phyloP scores from a whole-genome alignment of 768 basidiomycete species.

The Myochromella boudieri region DNA sequence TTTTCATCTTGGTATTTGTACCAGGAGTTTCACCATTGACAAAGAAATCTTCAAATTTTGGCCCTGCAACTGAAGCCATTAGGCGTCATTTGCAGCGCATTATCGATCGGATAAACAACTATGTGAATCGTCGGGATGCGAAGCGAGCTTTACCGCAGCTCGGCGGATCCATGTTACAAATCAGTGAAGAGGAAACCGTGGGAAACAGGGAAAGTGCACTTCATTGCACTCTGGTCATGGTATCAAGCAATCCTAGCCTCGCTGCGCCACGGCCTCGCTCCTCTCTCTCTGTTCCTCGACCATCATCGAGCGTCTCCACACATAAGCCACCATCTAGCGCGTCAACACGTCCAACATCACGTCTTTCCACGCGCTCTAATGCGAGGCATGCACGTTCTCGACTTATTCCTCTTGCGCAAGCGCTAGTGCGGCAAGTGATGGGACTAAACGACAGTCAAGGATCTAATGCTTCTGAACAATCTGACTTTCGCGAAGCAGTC shows the following conservation, averaged over 20 bases:
- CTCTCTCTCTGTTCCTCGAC: constrained; percentile 35
- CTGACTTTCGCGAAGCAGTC: constrained; percentile 44
- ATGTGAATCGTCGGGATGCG: too few relatives aligned
- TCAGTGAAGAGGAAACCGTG: too few relatives aligned
- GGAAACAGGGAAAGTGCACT: too few relatives aligned
- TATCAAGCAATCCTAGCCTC: constrained; percentile 19
- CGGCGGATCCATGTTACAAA: too few relatives aligned
- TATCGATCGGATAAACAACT: too few relatives aligned
- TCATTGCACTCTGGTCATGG: too few relatives aligned
- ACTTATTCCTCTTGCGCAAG: constrained; percentile 52
- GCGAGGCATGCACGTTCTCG: constrained; percentile 48
- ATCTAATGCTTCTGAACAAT: constrained; percentile 28
- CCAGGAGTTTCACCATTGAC: too few relatives aligned
- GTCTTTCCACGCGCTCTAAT: constrained; percentile 37
- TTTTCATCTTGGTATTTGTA: too few relatives aligned
- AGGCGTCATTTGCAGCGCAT: too few relatives aligned
- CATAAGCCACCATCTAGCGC: constrained; percentile 28
- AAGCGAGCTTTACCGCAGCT: too few relatives aligned
- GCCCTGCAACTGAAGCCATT: too few relatives aligned
- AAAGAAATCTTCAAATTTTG: too few relatives aligned
- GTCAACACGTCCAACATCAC: constrained; percentile 37
- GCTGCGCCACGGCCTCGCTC: constrained; percentile 37
- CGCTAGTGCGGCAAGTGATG: constrained; percentile 51
- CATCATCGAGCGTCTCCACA: constrained; percentile 14
- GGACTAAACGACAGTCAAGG: constrained; percentile 46